phyloP scores from a whole-genome alignment of 441 rosid genomes.

The Eruca vesicaria region DNA sequence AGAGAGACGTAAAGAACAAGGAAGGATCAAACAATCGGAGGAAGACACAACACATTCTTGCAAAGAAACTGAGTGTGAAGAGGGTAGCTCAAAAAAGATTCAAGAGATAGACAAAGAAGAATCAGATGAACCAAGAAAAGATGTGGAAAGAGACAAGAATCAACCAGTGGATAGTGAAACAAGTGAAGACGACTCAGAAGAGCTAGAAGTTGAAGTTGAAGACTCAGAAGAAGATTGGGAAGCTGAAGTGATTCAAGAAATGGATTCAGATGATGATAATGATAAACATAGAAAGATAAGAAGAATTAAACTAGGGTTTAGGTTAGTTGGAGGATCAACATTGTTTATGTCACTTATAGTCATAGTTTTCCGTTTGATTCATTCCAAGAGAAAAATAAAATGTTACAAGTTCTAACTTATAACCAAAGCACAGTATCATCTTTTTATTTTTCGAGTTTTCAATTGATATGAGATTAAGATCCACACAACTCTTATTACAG shows the following conservation, averaged over 20 bases:
- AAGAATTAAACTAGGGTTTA: slow-evolving; percentile 23
- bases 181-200: slow-evolving; percentile 30
- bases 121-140: not conserved
- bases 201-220: slow-evolving; percentile 30
- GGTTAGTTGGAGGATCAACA: slow-evolving; percentile 63
- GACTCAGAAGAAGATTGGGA: slow-evolving; percentile 39
- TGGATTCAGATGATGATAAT: slow-evolving; percentile 19
- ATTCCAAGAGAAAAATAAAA: slow-evolving; percentile 48
- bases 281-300: slow-evolving; percentile 17
- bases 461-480: not conserved
- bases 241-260: slow-evolving; percentile 23
- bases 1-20: slow-evolving; percentile 1
- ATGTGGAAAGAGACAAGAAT: slow-evolving; percentile 6
- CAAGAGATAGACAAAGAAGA: slow-evolving; percentile 23
- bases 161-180: slow-evolving; percentile 5
- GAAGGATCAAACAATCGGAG: not conserved
- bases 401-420: slow-evolving; percentile 27
- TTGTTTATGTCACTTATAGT: slow-evolving; percentile 63
- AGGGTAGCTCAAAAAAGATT: not conserved
- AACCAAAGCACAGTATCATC: not conserved
- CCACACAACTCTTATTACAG: not conserved
- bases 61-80: slow-evolving; percentile 1
- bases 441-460: not conserved
- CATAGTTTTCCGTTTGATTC: slow-evolving; percentile 47
- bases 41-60: not conserved